Conservation (phyloP, 352 stramenopile genomes). For the Phytophthora pisi region DNA sequence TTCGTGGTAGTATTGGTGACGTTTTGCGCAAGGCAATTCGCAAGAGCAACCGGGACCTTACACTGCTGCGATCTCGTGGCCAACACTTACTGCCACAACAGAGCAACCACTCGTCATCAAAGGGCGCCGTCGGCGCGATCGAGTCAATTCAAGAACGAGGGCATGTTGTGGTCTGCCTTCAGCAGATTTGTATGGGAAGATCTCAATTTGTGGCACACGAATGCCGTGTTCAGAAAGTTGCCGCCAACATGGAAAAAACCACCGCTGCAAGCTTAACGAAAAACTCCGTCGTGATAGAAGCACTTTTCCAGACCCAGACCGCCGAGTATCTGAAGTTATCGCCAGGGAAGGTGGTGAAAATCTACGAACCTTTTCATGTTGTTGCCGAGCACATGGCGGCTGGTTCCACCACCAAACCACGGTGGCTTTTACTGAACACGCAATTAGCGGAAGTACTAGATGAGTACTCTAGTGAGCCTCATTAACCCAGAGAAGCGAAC, state of each 20-base stretch:
- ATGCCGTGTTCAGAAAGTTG: slow-evolving; percentile 36
- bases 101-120: slow-evolving; percentile 8
- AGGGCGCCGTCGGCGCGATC: slow-evolving; percentile 16
- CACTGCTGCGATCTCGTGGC: slow-evolving; percentile 53
- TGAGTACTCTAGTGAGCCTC: slow-evolving; percentile 3
- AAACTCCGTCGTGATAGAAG: slow-evolving; percentile 27
- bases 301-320: slow-evolving; percentile 41
- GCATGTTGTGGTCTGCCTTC: slow-evolving; percentile 43
- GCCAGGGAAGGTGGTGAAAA: slow-evolving; percentile 38
- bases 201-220: slow-evolving; percentile 42
- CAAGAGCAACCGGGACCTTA: slow-evolving; percentile 63
- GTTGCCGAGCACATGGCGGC: slow-evolving; percentile 31
- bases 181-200: slow-evolving; percentile 4
- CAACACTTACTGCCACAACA: slow-evolving; percentile 58
- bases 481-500: not conserved
- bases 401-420: slow-evolving; percentile 26
- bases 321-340: slow-evolving; percentile 39
- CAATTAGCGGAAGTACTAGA: slow-evolving; percentile 53
- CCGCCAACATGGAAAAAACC: slow-evolving; percentile 19
- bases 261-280: slow-evolving; percentile 19
- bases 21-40: slow-evolving; percentile 58
- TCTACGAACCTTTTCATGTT: slow-evolving; percentile 72
- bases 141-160: slow-evolving; percentile 53
- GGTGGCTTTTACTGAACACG: slow-evolving; percentile 57
- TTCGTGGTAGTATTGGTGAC: slow-evolving; percentile 63